Base-by-base conservation (phyloP, 179 eudicot genomes). In the Beta lomatogona region DNA sequence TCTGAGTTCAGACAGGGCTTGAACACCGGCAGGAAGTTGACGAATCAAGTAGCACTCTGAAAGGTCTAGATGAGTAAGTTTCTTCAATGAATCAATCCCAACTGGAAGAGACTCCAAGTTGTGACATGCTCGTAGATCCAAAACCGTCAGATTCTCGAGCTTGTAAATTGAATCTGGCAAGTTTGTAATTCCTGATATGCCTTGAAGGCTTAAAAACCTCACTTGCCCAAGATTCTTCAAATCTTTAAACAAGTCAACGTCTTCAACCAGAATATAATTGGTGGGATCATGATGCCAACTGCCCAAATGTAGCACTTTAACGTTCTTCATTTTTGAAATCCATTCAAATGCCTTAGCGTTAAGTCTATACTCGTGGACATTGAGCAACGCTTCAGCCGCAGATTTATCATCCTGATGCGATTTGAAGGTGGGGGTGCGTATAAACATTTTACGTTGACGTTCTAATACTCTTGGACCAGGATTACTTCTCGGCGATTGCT, bases 121-220 rank as follows among this genome's bases (percentile, higher is more conserved):
- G 13, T 60, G 70, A 61, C 82, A 80, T 36, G 71, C 77, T 71
- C 69, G 60, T 31, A 80, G 50, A 60, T 80, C 77, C 71, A 80
- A 72, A 0, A 72, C 60, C 71, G 50, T 80, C 8, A 80, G 76
- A 3, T 22, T 71, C 9, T 16, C 8, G 28, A 80, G 60, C 18
- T 48, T 72, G 57, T 59, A 59, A 18, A 80, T 14, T 14, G 72
- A 61, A 48, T 72, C 50, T 61, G 82, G 72, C 3, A 80, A 72
- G 21, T 18, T 6, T 21, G 19, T 44, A 3, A 80, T n/a, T 25
- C 82, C 71, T 21, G 77, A 71, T 59, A 59, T 52, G 0, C 82
- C 82, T 72, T 72, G 77, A 52, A 73, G n/a, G 50, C 78, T 72
- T 5, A 73, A 13, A 52, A 11, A 60, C 13, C 19, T 28, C 54